A percentile compares a stretch with the other conserved stretches of the same genome.
phyloP scores from a whole-genome alignment of 352 stramenopile genomes.

The Pythium coloratum region DNA sequence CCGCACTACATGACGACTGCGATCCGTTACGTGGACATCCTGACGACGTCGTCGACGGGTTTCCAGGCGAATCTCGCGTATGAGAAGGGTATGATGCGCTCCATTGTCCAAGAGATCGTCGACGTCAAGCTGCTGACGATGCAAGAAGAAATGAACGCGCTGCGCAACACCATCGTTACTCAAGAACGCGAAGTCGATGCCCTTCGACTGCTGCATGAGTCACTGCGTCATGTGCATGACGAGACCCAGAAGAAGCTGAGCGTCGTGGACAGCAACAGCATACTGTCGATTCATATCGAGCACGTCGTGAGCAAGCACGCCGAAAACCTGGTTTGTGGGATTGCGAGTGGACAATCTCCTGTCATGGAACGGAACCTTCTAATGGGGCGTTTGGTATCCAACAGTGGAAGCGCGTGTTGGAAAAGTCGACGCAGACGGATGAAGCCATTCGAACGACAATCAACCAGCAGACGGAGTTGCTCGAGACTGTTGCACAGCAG shows the following conservation, averaged over 20 bases:
- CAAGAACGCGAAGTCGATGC: slow-evolving; percentile 68
- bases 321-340: slow-evolving; percentile 53
- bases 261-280: slow-evolving; percentile 49
- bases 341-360: no score
- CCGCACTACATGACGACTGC: slow-evolving; percentile 67
- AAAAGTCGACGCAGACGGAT: slow-evolving; percentile 28
- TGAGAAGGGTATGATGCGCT: slow-evolving; percentile 60
- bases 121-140: slow-evolving; percentile 63
- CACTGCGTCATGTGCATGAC: slow-evolving; percentile 52
- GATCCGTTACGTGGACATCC: slow-evolving; percentile 68
- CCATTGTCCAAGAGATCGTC: slow-evolving; percentile 67
- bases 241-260: slow-evolving; percentile 64
- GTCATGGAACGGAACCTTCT: not conserved
- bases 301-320: slow-evolving; percentile 62
- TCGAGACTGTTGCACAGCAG: slow-evolving; percentile 17
- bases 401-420: slow-evolving; percentile 58
- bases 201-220: slow-evolving; percentile 56
- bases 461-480: slow-evolving; percentile 16
- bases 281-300: slow-evolving; percentile 68
- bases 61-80: slow-evolving; percentile 30
- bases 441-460: slow-evolving; percentile 6
- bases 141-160: slow-evolving; percentile 46
- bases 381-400: not conserved
- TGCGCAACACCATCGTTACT: slow-evolving; percentile 50
- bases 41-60: slow-evolving; percentile 46